Evolutionary conservation across 495 filamentous ascomycete species (phyloP).

Genomic region (Articulospora tetracladia): DNA sequence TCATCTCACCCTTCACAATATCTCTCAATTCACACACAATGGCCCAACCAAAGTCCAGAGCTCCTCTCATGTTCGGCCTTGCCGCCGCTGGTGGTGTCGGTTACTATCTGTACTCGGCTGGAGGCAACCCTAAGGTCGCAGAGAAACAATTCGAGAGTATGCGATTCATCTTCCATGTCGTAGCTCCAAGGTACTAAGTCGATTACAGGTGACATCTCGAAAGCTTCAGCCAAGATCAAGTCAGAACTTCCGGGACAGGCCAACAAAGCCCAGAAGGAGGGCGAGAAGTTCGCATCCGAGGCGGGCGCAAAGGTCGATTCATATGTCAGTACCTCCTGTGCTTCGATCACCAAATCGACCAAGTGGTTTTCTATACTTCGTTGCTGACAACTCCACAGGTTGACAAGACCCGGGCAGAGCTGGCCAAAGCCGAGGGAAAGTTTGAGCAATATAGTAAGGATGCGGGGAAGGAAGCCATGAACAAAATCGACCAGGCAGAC

Average conservation of each 20-base stretch:
- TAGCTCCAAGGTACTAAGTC: constrained; percentile 15
- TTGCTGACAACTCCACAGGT: constrained; percentile 41
- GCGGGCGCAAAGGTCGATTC: constrained; percentile 52
- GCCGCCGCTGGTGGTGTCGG: constrained; percentile 64
- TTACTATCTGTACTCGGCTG: constrained; percentile 90
- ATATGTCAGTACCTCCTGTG: constrained; percentile 38
- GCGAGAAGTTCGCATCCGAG: constrained; percentile 45
- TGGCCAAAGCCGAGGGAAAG: constrained; percentile 48
- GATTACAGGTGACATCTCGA: constrained; percentile 55
- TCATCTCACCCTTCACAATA: neutral
- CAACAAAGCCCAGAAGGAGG: constrained; percentile 48
- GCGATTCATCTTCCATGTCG: constrained; percentile 18
- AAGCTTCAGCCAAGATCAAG: constrained; percentile 62
- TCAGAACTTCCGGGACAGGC: constrained; percentile 49
- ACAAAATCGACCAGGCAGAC: constrained; percentile 71
- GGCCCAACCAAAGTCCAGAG: constrained; percentile 46
- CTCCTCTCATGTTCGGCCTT: constrained; percentile 55
- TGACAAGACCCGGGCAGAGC: constrained; percentile 55
- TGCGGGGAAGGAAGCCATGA: constrained; percentile 53
- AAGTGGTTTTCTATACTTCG: no score
- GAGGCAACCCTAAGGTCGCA: constrained; percentile 76
- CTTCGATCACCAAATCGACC: neutral
- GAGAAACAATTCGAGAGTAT: constrained; percentile 79
- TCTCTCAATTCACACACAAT: constrained; percentile 22
- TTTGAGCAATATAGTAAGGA: constrained; percentile 57